Conservation (phyloP, 1,139 yeast species). For the Sugiyamaella novakii region DNA sequence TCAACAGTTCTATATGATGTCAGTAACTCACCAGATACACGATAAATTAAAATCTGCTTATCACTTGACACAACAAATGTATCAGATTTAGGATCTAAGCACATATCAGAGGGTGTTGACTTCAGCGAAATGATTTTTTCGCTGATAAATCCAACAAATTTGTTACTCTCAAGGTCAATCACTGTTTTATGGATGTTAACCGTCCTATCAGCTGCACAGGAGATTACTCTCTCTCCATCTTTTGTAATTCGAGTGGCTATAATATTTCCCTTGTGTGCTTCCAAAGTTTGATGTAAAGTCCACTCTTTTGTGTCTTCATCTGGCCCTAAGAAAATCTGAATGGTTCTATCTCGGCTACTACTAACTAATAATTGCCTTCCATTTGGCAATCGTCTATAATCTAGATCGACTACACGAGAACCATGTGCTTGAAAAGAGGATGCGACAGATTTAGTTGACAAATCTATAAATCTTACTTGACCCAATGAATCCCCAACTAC, state of each 20-base stretch:
- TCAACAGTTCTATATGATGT: conserved; percentile 48
- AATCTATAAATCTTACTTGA: conserved; percentile 21
- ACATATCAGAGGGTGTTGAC: conserved; percentile 50
- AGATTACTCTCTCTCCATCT: conserved; percentile 46
- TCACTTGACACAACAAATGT: conserved; percentile 57
- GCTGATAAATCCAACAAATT: conserved; percentile 37
- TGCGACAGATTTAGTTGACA: not conserved
- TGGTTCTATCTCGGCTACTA: conserved; percentile 61
- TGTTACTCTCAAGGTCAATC: conserved; percentile 27
- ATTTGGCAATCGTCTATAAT: conserved; percentile 22
- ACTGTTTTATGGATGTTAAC: conserved; percentile 53
- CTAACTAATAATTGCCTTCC: conserved; percentile 30
- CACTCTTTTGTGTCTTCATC: conserved; percentile 39
- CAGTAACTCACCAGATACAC: conserved; percentile 44
- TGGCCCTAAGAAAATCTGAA: conserved; percentile 50
- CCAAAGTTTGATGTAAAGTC: conserved; percentile 59
- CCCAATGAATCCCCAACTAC: conserved; percentile 34
- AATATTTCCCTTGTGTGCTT: conserved; percentile 60
- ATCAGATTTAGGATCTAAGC: conserved; percentile 32
- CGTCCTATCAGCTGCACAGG: conserved; percentile 62
- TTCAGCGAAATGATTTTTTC: conserved; percentile 55
- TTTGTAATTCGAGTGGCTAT: conserved; percentile 42
- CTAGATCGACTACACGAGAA: conserved; percentile 35
- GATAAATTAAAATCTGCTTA: conserved; percentile 49
- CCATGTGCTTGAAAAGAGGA: conserved; percentile 36